Base-by-base conservation (phyloP, 305 asterid genomes). In the Solanum hybrid region DNA sequence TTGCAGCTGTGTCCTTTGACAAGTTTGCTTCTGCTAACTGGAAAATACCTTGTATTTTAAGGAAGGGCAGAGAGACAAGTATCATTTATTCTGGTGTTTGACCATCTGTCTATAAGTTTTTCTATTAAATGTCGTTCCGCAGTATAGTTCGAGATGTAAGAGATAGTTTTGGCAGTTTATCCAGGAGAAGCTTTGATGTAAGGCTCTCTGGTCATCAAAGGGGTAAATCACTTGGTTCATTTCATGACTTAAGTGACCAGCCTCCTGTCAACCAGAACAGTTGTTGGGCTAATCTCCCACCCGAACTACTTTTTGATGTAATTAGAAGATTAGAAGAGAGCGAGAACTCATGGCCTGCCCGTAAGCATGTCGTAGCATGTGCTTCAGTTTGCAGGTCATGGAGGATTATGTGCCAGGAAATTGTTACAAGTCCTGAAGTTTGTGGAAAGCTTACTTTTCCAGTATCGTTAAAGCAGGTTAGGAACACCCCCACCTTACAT, bases 241-340 rank as follows among this genome's bases (percentile, higher is more conserved):
- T 91, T 68, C 86, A 88, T 36, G 79, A 83, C 34, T 70, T 90
- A 39, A 41, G 39, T 13, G 91, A 83, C 36, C 90, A 88, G 86
- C 88, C 79, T 61, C 77, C 79, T 85, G 89, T 91, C 10, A 7
- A 88, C 37, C 93, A 91, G 79, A 88, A 83, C 86, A 90, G 91
- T 88, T 81, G 91, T 15, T 91, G 93, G 93, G 93, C 91, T 81
- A 88, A 88, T 84, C 93, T 91, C 51, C 93, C 93, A 13, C 93
- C 93, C 2, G 93, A 91, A 41, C 86, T 91, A 31, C 93, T 91
- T 37, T 89, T 83, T 38, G 93, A 91, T 65, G 93, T 91, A 22
- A 91, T 91, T 57, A 88, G 87, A 78, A 82, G 93, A 57, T 88
- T 91, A 77, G 93, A 91, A 82, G 93, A 91, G 90, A 91, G 93